These are phyloP conservation scores for Tolypocladium guangdongense DNA, from an alignment of 2,329 filamentous ascomycete species.

Conservation along the genomic window DNA sequence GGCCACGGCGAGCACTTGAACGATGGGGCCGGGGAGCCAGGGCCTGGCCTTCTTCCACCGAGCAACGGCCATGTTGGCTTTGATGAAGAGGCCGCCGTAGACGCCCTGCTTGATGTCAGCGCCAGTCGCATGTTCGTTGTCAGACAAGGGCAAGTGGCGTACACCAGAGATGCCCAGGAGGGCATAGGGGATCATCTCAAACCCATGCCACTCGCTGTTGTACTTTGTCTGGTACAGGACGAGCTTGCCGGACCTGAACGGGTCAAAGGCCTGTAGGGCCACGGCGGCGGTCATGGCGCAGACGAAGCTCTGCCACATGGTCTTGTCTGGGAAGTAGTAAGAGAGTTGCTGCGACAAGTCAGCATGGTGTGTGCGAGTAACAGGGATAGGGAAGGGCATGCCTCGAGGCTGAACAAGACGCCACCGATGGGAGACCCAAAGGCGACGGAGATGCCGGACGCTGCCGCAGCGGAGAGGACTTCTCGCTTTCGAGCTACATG, in stretches of 20 bases:
- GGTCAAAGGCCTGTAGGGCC: constrained; percentile 83
- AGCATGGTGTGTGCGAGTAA: background rate
- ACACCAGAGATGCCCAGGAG: constrained; percentile 75
- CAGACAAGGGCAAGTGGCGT: constrained; percentile 11
- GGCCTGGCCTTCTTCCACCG: constrained; percentile 60
- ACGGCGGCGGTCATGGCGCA: constrained; percentile 98
- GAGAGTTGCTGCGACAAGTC: constrained; percentile 58
- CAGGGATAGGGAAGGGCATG: constrained; percentile 19
- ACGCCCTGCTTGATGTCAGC: constrained; percentile 46
- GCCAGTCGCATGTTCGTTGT: background rate
- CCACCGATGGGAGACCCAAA: constrained; percentile 92
- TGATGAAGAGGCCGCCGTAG: constrained; percentile 91
- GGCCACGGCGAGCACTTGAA: constrained; percentile 71
- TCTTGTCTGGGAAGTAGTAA: constrained; percentile 97
- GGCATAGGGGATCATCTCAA: constrained; percentile 82
- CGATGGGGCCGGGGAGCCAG: constrained; percentile 61
- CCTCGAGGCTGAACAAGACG: constrained; percentile 89
- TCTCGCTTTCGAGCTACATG: constrained; percentile 75
- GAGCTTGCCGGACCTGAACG: constrained; percentile 89
- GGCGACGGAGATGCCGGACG: constrained; percentile 85
- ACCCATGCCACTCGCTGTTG: constrained; percentile 82
- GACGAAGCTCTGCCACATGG: constrained; percentile 99
- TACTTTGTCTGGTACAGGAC: constrained; percentile 95
- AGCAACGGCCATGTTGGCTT: constrained; percentile 79
- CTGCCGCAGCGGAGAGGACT: constrained; percentile 82